Base-by-base conservation (phyloP, 805 yeast genomes). In the Teunomyces kruisii region DNA sequence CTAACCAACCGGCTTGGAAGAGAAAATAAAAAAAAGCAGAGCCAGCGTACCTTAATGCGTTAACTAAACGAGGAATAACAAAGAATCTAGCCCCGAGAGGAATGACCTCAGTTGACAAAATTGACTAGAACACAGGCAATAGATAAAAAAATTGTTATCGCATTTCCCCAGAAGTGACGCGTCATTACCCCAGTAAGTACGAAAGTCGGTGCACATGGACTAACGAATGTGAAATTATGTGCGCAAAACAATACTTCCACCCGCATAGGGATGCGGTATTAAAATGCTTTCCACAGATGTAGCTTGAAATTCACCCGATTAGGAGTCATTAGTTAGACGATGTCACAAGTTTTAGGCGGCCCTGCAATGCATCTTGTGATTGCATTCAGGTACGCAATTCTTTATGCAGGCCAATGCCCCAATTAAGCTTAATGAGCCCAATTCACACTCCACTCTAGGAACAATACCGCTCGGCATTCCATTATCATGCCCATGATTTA, bases 1-100 rank as follows among this genome's bases (percentile, higher is more conserved):
- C 24, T 32, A 32, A 32, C 38, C 38, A 35, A 9, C 14, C 6
- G 12, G 9, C 3, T 26, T 26, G 9, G 12, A 35, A 35, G 28
- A 22, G 38, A 35, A 13, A 35, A 35, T n/a, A 35, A 33, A 35
- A 33, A 35, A 35, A 19, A n/a, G 38, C n/a, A 24, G 38, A 35
- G 38, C 12, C 10, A 6, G 22, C 6, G 22, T 19, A 26, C 7
- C 28, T 26, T 26, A 19, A 19, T 19, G 22, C 6, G 22, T 19
- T 19, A 19, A 32, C 17, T 10, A 15, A 35, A 13, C 17, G 16
- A 35, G 22, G 17, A 35, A 35, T n/a, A 35, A 35, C 9, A 9
- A 22, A 35, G 38, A 24, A 35, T 35, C 19, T 22, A n/a, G 22
- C 17, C n/a, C 28, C n/a, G 15, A 24, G 26, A 22, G 38, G 27